Evolutionary conservation across 1,284 basidiomycete genomes (phyloP).

Genomic region (Moesziomyces sp.): DNA sequence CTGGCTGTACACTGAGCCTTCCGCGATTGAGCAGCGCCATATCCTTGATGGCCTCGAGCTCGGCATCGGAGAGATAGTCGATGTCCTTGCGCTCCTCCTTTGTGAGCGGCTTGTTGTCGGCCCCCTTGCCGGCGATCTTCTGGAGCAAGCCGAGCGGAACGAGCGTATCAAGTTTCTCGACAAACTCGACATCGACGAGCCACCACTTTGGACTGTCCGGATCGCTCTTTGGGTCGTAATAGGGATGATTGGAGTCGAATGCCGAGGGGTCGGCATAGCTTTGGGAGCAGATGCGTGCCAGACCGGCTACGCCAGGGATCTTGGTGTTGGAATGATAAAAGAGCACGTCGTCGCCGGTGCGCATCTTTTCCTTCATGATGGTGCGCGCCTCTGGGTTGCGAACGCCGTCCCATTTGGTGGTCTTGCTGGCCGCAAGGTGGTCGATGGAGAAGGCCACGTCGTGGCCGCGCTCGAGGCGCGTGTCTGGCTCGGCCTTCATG

Average conservation of each 20-base stretch:
- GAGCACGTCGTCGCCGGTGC: conserved; percentile 80
- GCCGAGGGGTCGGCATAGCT: conserved; percentile 51
- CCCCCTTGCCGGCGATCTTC: conserved; percentile 75
- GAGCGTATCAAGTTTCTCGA: conserved; percentile 77
- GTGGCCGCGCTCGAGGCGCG: conserved; percentile 55
- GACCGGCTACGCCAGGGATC: conserved; percentile 75
- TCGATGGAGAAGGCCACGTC: conserved; percentile 64
- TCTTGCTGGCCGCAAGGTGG: conserved; percentile 59
- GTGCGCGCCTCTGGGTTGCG: conserved; percentile 91
- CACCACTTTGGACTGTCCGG: conserved; percentile 85
- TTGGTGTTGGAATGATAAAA: conserved; percentile 94
- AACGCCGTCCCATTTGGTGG: conserved; percentile 90
- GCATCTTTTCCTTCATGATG: conserved; percentile 85
- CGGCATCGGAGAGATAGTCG: conserved; percentile 62
- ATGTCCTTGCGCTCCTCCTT: conserved; percentile 74
- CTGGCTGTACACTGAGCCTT: conserved; percentile 84
- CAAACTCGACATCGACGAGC: conserved; percentile 81
- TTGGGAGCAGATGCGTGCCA: conserved; percentile 27
- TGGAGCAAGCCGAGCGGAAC: conserved; percentile 83
- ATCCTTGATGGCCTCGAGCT: conserved; percentile 70
- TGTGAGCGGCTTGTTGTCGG: conserved; percentile 72
- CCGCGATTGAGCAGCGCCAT: conserved; percentile 88
- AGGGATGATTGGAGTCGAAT: conserved; percentile 75
- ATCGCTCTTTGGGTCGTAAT: conserved; percentile 87
- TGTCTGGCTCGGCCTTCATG: conserved; percentile 64